Evolutionary conservation across 2,329 filamentous ascomycete genomes (phyloP).

Genomic region (Aspergillus viridinutans): DNA sequence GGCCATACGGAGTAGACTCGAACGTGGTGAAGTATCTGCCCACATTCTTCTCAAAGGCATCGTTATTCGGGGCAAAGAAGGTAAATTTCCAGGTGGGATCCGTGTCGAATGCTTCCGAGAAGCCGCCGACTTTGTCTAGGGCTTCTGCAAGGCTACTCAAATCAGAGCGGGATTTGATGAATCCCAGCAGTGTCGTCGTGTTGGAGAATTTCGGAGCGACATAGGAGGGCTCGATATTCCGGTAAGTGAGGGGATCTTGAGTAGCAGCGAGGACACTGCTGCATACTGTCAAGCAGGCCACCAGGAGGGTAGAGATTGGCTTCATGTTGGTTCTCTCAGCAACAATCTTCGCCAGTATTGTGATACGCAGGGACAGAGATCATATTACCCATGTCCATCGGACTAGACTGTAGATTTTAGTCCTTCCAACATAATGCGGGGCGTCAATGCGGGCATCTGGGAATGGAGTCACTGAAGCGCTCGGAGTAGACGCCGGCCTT

Average conservation of each 20-base stretch:
- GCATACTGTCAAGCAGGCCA: neutral
- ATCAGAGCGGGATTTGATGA: neutral
- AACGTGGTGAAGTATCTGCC: conserved; percentile 18
- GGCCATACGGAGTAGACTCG: neutral
- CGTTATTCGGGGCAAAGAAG: conserved; percentile 29
- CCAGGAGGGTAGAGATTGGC: neutral
- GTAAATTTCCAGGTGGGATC: conserved; percentile 25
- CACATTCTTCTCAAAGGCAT: conserved; percentile 25
- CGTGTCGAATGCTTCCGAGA: conserved; percentile 26
- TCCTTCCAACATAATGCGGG: too few relatives aligned
- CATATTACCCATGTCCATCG: too few relatives aligned
- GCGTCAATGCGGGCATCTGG: neutral
- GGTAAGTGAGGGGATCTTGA: neutral
- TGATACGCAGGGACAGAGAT: too few relatives aligned
- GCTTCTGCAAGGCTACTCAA: neutral
- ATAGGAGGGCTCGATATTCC: neutral
- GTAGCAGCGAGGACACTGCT: neutral
- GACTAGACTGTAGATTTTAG: too few relatives aligned
- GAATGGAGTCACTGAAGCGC: neutral
- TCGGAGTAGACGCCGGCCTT: neutral
- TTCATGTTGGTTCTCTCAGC: neutral
- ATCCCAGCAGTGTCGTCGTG: neutral
- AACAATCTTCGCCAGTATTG: too few relatives aligned
- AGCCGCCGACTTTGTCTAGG: conserved; percentile 14
- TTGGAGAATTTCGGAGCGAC: neutral